A percentile compares a stretch with the other conserved stretches of the same genome.
Evolutionary conservation across 2,329 filamentous ascomycete genomes (phyloP).

Genomic region (Atkinsonella texensis): DNA sequence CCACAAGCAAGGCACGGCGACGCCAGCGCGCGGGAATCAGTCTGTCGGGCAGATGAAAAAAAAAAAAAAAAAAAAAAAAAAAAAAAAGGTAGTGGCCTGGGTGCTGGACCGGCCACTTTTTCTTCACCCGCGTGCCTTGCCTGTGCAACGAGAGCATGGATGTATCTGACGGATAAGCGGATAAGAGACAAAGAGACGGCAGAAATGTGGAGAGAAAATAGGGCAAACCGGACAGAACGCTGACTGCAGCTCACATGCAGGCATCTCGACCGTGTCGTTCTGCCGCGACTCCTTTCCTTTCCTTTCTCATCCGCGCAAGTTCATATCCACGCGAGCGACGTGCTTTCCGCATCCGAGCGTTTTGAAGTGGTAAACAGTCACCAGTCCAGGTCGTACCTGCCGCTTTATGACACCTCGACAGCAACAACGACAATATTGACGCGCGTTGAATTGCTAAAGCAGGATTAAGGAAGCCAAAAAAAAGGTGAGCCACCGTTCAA

Average conservation of each 20-base stretch:
- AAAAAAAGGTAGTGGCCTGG: too few relatives aligned
- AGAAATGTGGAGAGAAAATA: neutral
- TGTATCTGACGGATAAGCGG: too few relatives aligned
- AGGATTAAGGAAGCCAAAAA: neutral
- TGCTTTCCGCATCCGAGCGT: neutral
- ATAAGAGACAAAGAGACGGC: too few relatives aligned
- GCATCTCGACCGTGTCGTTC: too few relatives aligned
- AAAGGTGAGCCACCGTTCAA: neutral
- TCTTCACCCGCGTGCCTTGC: too few relatives aligned
- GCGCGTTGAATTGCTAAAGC: neutral
- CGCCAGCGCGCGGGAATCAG: neutral
- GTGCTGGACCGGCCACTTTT: too few relatives aligned
- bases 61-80: too few relatives aligned
- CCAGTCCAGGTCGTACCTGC: neutral
- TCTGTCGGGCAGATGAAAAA: neutral
- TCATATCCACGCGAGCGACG: neutral
- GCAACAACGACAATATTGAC: neutral
- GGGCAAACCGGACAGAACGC: neutral
- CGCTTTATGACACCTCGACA: neutral
- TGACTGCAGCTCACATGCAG: neutral
- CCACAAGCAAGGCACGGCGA: neutral
- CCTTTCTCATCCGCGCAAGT: too few relatives aligned
- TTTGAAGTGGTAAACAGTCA: neutral
- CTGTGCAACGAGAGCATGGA: too few relatives aligned
- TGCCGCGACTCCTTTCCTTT: too few relatives aligned